Percentiles rank a stretch among this genome's conserved stretches.
Evolutionary conservation across 2,329 filamentous ascomycete genomes (phyloP).

Genomic region (Nemania sp.): DNA sequence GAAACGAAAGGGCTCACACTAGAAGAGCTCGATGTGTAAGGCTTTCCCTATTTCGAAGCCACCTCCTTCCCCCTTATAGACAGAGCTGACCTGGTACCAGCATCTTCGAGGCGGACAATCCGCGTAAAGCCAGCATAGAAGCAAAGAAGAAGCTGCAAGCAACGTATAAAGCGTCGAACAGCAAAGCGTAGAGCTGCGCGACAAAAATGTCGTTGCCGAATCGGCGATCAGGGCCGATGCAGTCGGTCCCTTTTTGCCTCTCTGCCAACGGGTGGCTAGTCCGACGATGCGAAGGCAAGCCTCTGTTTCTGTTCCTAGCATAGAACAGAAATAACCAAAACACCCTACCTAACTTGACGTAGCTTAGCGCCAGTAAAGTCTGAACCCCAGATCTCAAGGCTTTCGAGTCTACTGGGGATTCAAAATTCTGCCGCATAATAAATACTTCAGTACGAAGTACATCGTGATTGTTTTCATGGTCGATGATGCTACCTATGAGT

Average conservation of each 20-base stretch:
- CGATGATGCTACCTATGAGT: no score
- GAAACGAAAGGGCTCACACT: slow-evolving; percentile 43
- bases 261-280: background rate
- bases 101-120: slow-evolving; percentile 45
- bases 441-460: no score
- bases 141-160: slow-evolving; percentile 37
- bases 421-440: no score
- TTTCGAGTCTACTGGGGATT: no score
- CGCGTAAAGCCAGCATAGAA: slow-evolving; percentile 39
- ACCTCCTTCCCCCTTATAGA: background rate
- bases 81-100: slow-evolving; percentile 9
- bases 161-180: background rate
- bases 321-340: background rate
- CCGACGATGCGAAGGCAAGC: background rate
- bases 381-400: no score
- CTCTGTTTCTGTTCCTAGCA: background rate
- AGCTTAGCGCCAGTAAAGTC: no score
- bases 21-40: slow-evolving; percentile 40
- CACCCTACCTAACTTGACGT: no score
- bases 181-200: background rate
- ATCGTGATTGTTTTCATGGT: no score
- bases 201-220: background rate
- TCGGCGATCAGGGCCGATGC: background rate
- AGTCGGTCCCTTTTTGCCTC: no score
- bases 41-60: background rate